Evolutionary conservation across 495 filamentous ascomycete species (phyloP), one percentile per base, ranked within the genome.

Genomic region (Daldinia loculata): DNA sequence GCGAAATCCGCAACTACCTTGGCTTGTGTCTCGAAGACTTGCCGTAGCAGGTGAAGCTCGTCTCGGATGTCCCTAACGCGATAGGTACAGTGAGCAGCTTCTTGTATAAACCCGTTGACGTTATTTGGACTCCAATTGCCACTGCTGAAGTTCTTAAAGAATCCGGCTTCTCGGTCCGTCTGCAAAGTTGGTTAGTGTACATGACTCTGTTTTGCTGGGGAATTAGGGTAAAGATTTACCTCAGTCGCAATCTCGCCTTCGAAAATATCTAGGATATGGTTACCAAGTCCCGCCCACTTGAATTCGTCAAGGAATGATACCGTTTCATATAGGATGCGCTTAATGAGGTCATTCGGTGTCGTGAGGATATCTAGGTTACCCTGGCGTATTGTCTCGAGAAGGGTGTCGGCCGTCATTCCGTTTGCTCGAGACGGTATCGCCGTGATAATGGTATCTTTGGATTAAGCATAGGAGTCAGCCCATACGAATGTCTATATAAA

Each of bases 351-450:
- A 11, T 48, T 48, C 43, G 43, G 43, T 1, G 43, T 48, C 17
- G 19, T 48, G 19, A 48, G 43, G 19, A 48, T 11, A 22, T 48
- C 43, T 3, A 48, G 43, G 43, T 48, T 48, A 0, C 43, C 43
- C 19, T 48, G 43, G 3, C 43, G 43, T 11, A 48, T 48, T 8
- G 43, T 48, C 43, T 48, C 43, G 43, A 48, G 43, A 24, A 48
- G 43, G 43, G 43, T 48, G 1, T 48, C 43, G 43, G 43, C 43
- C 43, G 43, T 48, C 43, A 48, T 48, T 48, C 43, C 43, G 19
- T 48, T 48, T 48, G 43, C 43, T 48, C 43, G 43, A 48, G 43
- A 48, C 19, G 43, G 43, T 24, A 48, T 48, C 19, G 43, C 43
- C 8, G 43, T 48, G 17, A 48, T 48, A 5, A 48, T 48, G 3